phyloP scores from a whole-genome alignment of 2,329 filamentous ascomycete genomes.

The Sarocladium kiliense region DNA sequence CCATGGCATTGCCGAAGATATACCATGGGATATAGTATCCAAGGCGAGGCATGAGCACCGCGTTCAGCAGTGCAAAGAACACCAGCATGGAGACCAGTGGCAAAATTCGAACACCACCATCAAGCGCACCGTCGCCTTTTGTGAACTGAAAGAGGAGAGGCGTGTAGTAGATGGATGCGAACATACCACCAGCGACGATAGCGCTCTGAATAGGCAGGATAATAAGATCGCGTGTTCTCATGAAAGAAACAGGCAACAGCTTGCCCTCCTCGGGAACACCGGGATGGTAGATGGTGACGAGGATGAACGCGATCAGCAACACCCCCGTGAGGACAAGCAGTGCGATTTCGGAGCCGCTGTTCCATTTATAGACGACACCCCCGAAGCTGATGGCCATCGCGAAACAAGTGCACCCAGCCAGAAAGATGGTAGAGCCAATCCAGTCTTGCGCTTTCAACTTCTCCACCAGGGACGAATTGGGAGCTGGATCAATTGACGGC shows the following conservation, averaged over 20 bases:
- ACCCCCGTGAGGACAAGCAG: slow-evolving; percentile 37
- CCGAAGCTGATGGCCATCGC: slow-evolving; percentile 44
- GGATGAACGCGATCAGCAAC: slow-evolving; percentile 15
- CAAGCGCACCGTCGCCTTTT: slow-evolving; percentile 29
- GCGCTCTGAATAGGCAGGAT: slow-evolving; percentile 33
- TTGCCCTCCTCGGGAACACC: slow-evolving; percentile 32
- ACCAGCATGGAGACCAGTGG: slow-evolving; percentile 34
- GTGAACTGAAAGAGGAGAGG: slow-evolving; percentile 46
- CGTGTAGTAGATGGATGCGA: slow-evolving; percentile 37
- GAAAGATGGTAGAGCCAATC: slow-evolving; percentile 33
- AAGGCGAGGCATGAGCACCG: background rate
- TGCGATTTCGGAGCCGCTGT: slow-evolving; percentile 32
- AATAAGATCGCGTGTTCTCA: slow-evolving; percentile 19
- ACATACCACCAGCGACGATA: slow-evolving; percentile 21
- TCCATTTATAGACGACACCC: slow-evolving; percentile 40
- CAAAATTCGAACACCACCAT: slow-evolving; percentile 31
- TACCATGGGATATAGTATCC: slow-evolving; percentile 36
- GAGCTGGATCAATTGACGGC: slow-evolving; percentile 15
- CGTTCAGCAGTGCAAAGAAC: slow-evolving; percentile 20
- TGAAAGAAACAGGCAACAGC: slow-evolving; percentile 23
- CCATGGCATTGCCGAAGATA: slow-evolving; percentile 27
- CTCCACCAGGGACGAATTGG: slow-evolving; percentile 15
- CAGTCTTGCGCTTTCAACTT: slow-evolving; percentile 29
- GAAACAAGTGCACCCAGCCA: slow-evolving; percentile 30
- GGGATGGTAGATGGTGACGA: slow-evolving; percentile 13